A percentile compares a stretch with the other conserved stretches of the same genome.
Conservation (phyloP, 164 flowering plant species). For the Houttuynia cordata region DNA sequence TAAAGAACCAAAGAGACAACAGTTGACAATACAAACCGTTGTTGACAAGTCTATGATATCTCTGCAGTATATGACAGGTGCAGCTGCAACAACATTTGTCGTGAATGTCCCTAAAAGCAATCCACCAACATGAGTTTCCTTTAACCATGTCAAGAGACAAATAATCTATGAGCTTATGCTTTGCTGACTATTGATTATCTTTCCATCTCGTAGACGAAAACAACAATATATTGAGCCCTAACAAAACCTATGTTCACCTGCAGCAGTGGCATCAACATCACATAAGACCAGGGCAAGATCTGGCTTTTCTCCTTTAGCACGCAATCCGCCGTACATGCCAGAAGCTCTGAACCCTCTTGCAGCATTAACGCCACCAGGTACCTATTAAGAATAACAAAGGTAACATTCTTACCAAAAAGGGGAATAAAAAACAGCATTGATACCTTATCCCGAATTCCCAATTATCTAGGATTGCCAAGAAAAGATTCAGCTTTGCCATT, state of each 20-base stretch:
- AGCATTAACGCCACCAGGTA: slow-evolving; percentile 91
- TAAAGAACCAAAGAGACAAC: neutral
- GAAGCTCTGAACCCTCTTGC: slow-evolving; percentile 93
- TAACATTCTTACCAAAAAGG: neutral
- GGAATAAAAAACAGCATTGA: neutral
- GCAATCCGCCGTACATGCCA: slow-evolving; percentile 78
- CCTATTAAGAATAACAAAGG: slow-evolving; percentile 20
- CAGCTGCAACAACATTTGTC: slow-evolving; percentile 88
- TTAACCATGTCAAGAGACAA: neutral
- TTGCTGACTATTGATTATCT: no score
- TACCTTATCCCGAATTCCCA: neutral
- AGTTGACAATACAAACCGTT: slow-evolving; percentile 35
- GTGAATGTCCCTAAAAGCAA: slow-evolving; percentile 70
- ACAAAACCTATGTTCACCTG: slow-evolving; percentile 37
- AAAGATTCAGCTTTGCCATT: no score
- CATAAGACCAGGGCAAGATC: slow-evolving; percentile 94
- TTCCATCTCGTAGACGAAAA: neutral
- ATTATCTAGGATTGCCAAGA: no score
- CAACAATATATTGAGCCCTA: neutral
- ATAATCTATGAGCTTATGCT: neutral
- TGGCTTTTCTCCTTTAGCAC: slow-evolving; percentile 83
- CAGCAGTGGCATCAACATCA: slow-evolving; percentile 84
- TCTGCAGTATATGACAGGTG: slow-evolving; percentile 81
- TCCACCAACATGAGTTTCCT: neutral
- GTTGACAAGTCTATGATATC: slow-evolving; percentile 32